Conservation (phyloP, 148 eudicot species). For the Rhododendron williamsianum region DNA sequence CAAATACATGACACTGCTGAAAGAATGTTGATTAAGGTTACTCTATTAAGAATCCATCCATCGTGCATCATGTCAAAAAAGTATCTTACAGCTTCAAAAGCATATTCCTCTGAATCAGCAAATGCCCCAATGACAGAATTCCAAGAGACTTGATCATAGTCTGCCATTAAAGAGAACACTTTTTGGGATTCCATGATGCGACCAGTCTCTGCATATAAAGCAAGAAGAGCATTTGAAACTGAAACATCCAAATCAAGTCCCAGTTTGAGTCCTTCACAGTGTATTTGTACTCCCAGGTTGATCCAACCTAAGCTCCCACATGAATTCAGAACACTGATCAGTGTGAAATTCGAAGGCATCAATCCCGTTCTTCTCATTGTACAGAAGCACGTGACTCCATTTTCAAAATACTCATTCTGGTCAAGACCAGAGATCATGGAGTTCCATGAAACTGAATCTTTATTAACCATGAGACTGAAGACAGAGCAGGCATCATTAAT, state of each 20-base stretch:
- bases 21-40: slow-evolving; percentile 66
- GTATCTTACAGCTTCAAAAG: slow-evolving; percentile 44
- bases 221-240: slow-evolving; percentile 70
- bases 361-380: slow-evolving; percentile 53
- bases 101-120: slow-evolving; percentile 42
- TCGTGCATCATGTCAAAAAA: slow-evolving; percentile 53
- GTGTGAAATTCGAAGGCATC: slow-evolving; percentile 52
- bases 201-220: slow-evolving; percentile 54
- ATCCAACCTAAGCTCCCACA: slow-evolving; percentile 70
- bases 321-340: slow-evolving; percentile 73
- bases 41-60: slow-evolving; percentile 47
- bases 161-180: slow-evolving; percentile 53
- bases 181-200: slow-evolving; percentile 42
- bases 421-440: slow-evolving; percentile 40
- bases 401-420: slow-evolving; percentile 54
- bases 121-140: slow-evolving; percentile 66
- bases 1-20: slow-evolving; percentile 60
- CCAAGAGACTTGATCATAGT: slow-evolving; percentile 74
- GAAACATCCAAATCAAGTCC: slow-evolving; percentile 72
- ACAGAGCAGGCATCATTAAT: slow-evolving; percentile 43
- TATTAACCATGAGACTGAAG: slow-evolving; percentile 47
- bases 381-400: slow-evolving; percentile 44
- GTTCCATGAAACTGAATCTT: slow-evolving; percentile 16
- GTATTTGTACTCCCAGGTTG: slow-evolving; percentile 56
- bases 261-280: slow-evolving; percentile 56